phyloP scores from a whole-genome alignment of 1,139 yeast genomes.

The Blastobotrys capitulatus region DNA sequence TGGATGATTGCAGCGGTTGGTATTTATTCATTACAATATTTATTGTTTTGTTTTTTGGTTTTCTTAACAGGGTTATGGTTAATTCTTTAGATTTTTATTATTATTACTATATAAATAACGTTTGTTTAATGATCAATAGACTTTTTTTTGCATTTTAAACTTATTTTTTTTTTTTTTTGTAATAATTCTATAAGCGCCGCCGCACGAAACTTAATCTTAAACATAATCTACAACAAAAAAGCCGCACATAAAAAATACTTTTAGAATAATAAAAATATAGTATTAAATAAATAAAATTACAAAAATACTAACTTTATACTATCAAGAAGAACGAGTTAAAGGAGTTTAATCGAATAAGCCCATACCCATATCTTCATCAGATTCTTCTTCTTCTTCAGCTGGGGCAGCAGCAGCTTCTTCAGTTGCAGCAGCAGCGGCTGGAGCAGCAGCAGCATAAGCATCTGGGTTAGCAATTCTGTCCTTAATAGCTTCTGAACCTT shows the following conservation, averaged over 20 bases:
- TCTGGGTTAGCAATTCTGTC: constrained; percentile 99
- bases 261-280: too few species aligned
- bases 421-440: constrained; percentile 57
- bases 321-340: not conserved
- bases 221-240: too few species aligned
- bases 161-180: too few species aligned
- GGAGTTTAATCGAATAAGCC: constrained; percentile 36
- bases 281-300: not conserved
- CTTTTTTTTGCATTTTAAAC: too few species aligned
- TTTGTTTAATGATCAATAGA: too few species aligned
- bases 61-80: constrained; percentile 16
- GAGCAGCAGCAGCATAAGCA: constrained; percentile 68
- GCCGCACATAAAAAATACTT: too few species aligned
- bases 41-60: constrained; percentile 16
- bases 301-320: not conserved
- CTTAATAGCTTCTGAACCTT: constrained; percentile 98
- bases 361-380: constrained; percentile 37
- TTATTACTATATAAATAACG: too few species aligned
- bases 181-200: too few species aligned
- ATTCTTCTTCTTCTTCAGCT: constrained; percentile 26
- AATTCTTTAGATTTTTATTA: not conserved
- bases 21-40: constrained; percentile 16
- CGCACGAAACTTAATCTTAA: too few species aligned
- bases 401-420: constrained; percentile 53
- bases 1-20: constrained; percentile 33